These are phyloP conservation scores for Aeschynomene evenia DNA, from an alignment of 306 rosid species.

Conservation along the genomic window DNA sequence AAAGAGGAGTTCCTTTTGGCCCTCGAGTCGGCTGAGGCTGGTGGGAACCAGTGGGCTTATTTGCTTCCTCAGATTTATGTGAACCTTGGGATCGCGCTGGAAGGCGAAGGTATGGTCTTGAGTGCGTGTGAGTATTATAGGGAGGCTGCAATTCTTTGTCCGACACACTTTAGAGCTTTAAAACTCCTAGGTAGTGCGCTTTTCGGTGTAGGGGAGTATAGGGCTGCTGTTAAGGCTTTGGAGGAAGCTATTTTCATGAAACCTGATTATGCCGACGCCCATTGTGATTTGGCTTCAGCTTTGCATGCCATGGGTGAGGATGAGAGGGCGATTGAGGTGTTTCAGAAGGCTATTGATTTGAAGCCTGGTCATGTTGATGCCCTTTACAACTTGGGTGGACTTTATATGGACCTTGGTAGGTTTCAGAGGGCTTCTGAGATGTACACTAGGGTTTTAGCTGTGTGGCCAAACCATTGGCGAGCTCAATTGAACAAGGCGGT, in stretches of 20 bases:
- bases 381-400: slow-evolving; percentile 90
- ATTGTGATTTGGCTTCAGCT: slow-evolving; percentile 96
- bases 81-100: slow-evolving; percentile 89
- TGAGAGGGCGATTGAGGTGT: slow-evolving; percentile 92
- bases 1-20: slow-evolving; percentile 93
- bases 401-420: slow-evolving; percentile 93
- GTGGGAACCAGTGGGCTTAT: slow-evolving; percentile 98
- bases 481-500: slow-evolving; percentile 99
- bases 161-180: slow-evolving; percentile 96
- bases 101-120: slow-evolving; percentile 99
- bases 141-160: slow-evolving; percentile 97
- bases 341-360: slow-evolving; percentile 96
- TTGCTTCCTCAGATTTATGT: slow-evolving; percentile 95
- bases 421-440: slow-evolving; percentile 97
- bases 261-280: slow-evolving; percentile 95
- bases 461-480: slow-evolving; percentile 98
- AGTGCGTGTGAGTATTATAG: slow-evolving; percentile 99
- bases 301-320: slow-evolving; percentile 93
- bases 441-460: slow-evolving; percentile 92
- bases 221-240: slow-evolving; percentile 91
- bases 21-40: slow-evolving; percentile 85
- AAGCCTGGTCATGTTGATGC: slow-evolving; percentile 96
- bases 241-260: slow-evolving; percentile 96
- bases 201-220: slow-evolving; percentile 96
- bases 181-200: slow-evolving; percentile 95